A percentile compares a stretch with the other conserved stretches of the same genome.
phyloP scores from a whole-genome alignment of 306 rosid genomes.

The Cyclanthera cordifolia region DNA sequence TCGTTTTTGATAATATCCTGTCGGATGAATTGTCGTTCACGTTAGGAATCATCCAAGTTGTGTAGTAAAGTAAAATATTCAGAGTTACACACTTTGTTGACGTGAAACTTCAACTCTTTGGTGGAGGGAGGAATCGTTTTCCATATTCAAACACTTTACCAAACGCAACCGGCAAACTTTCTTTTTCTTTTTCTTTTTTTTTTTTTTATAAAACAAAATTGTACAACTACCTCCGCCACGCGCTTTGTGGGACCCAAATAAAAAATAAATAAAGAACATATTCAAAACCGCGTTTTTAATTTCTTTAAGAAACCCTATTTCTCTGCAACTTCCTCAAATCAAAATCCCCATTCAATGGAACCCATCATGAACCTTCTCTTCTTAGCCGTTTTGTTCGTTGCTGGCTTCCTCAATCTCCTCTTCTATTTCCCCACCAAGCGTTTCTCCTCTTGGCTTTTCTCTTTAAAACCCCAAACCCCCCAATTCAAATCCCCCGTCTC shows the following conservation, averaged over 20 bases:
- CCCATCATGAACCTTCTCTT: slow-evolving; percentile 28
- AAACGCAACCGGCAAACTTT: no score
- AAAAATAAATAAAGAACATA: not conserved
- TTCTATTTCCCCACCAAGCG: slow-evolving; percentile 35
- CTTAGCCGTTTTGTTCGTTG: slow-evolving; percentile 41
- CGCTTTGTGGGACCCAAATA: slow-evolving; percentile 11
- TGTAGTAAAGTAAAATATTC: no score
- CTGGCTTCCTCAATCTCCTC: slow-evolving; percentile 43
- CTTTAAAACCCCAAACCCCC: not conserved
- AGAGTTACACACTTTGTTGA: no score
- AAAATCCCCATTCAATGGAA: not conserved
- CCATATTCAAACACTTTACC: no score
- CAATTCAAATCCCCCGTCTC: not conserved
- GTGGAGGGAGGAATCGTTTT: no score
- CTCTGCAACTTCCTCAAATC: slow-evolving; percentile 18
- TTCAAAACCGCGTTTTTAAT: not conserved
- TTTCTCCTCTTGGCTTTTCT: slow-evolving; percentile 28
- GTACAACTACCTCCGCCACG: not conserved
- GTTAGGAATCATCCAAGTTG: no score
- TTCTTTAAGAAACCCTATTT: slow-evolving; percentile 1
- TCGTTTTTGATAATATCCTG: no score
- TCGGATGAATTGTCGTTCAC: no score
- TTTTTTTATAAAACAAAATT: not conserved
- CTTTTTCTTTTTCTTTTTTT: no score
- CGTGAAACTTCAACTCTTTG: no score